Evolutionary conservation across 2,329 filamentous ascomycete genomes (phyloP), one percentile per base, ranked within the genome.

Genomic region (Dothideomycetidae sp.): DNA sequence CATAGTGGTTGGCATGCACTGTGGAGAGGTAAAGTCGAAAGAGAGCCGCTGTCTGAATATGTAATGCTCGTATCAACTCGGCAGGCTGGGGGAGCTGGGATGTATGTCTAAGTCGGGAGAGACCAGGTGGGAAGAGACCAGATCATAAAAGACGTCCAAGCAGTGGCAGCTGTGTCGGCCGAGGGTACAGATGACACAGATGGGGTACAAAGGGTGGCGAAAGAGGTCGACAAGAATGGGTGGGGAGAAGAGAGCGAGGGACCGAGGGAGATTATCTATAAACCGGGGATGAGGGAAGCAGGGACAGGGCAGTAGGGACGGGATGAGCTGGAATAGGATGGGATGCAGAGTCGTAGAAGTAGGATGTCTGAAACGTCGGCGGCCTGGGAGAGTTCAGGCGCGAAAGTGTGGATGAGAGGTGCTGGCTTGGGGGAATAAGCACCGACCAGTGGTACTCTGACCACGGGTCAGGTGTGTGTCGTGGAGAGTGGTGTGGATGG

Each of bases 331-430:
- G n/a, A n/a, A n/a, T n/a, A n/a, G n/a, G n/a, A n/a, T n/a, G n/a
- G 16, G 36, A 38, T 38, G 36, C 16, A 10, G 10, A 12, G 16
- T 16, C 18, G 36, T 38, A 38, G 31, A 37, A 38, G 36, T 38
- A 38, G 36, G 30, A 13, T 16, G 36, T 38, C 36, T 38, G 36
- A 38, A 38, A 38, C 36, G 36, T 38, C 12, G 29, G 18, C 28
- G 36, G 30, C 36, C 31, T n/a, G 29, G 36, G 28, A 29, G 26
- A 38, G 36, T 31, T 17, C n/a, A n/a, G n/a, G 31, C 36, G 28
- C 14, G 18, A 16, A 19, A 38, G n/a, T n/a, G n/a, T n/a, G n/a
- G n/a, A n/a, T 9, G 30, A 18, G 36, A 19, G 36, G 31, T 33
- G 18, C 13, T 38, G 29, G 19, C 36, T 19, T 14, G 36, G 17